Evolutionary conservation across 2,329 filamentous ascomycete genomes (phyloP).

Genomic region (Cladosporium austrohemisphaericum): DNA sequence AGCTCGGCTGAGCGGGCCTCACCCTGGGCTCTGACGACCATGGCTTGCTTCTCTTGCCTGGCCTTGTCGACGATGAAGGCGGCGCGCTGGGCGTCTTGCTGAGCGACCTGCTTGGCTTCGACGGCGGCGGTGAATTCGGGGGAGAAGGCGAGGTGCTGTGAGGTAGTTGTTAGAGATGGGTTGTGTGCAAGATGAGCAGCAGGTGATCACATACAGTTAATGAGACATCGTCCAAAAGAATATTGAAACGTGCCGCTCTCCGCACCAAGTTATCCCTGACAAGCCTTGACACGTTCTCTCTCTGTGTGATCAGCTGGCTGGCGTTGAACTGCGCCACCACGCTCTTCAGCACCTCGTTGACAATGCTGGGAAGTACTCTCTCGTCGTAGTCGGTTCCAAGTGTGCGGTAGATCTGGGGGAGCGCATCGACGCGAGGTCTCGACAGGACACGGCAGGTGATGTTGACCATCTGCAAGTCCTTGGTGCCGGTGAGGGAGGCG

Average conservation of each 20-base stretch:
- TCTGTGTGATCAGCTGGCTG: conserved; percentile 96
- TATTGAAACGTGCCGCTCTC: conserved; percentile 93
- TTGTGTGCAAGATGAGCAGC: not conserved
- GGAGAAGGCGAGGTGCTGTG: conserved; percentile 63
- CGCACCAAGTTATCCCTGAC: conserved; percentile 90
- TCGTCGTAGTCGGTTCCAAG: conserved; percentile 96
- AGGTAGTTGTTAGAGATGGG: not conserved
- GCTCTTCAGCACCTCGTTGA: conserved; percentile 97
- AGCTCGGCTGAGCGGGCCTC: conserved; percentile 96
- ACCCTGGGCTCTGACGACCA: conserved; percentile 97
- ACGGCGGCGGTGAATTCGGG: conserved; percentile 67
- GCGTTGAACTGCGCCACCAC: conserved; percentile 99
- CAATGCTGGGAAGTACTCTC: conserved; percentile 94
- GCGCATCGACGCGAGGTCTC: conserved; percentile 76
- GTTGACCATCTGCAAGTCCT: conserved; percentile 99
- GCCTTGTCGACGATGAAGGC: conserved; percentile 99
- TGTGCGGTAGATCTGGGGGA: conserved; percentile 96
- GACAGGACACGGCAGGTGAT: conserved; percentile 99
- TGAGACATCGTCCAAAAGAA: conserved; percentile 94
- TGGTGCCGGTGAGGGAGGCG: conserved; percentile 93
- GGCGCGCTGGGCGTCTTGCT: conserved; percentile 92
- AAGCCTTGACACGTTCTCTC: conserved; percentile 89
- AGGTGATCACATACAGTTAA: conserved; percentile 55
- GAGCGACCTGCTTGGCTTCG: conserved; percentile 66
- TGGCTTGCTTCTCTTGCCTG: conserved; percentile 98